Percentiles rank a stretch among this genome's conserved stretches.
These are phyloP conservation scores for Cladophialophora exuberans DNA, from an alignment of 2,329 filamentous ascomycete species.

Conservation along the genomic window DNA sequence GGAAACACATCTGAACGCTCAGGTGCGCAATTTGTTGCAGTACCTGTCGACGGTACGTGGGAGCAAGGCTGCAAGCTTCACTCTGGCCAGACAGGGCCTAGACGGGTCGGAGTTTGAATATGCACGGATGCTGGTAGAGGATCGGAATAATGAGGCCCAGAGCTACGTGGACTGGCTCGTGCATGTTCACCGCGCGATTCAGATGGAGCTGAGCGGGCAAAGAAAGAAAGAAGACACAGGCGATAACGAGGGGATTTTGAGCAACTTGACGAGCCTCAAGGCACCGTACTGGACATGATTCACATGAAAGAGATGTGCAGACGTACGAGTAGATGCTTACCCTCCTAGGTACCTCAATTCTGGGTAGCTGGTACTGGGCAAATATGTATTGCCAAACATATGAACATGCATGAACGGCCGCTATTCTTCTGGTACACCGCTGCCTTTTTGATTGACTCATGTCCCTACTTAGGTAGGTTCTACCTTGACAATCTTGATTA, in stretches of 20 bases:
- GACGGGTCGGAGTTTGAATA: slow-evolving; percentile 98
- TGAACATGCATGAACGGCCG: too few relatives aligned
- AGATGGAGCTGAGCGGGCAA: slow-evolving; percentile 71
- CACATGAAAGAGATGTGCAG: slow-evolving; percentile 2
- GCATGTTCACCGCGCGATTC: slow-evolving; percentile 88
- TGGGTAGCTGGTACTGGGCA: too few relatives aligned
- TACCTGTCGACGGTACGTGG: slow-evolving; percentile 80
- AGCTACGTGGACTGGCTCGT: slow-evolving; percentile 99
- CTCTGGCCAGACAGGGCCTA: slow-evolving; percentile 87
- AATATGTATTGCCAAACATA: too few relatives aligned
- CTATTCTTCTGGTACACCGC: too few relatives aligned
- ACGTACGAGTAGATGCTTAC: background rate
- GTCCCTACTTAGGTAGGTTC: too few relatives aligned
- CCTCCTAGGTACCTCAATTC: too few relatives aligned
- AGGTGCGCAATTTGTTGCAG: slow-evolving; percentile 90
- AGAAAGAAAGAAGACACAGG: slow-evolving; percentile 46
- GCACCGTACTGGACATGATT: slow-evolving; percentile 48
- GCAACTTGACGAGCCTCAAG: slow-evolving; percentile 50
- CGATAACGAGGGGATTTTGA: slow-evolving; percentile 46
- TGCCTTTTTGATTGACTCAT: too few relatives aligned
- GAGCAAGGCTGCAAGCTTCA: slow-evolving; percentile 84
- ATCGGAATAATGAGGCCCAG: slow-evolving; percentile 95
- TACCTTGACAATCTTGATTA: too few relatives aligned
- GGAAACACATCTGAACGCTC: slow-evolving; percentile 89
- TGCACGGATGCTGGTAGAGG: slow-evolving; percentile 85